Percentiles rank a stretch among this genome's conserved stretches.
phyloP scores from a whole-genome alignment of 2,329 filamentous ascomycete genomes.

The Trichoderma koningiopsis region DNA sequence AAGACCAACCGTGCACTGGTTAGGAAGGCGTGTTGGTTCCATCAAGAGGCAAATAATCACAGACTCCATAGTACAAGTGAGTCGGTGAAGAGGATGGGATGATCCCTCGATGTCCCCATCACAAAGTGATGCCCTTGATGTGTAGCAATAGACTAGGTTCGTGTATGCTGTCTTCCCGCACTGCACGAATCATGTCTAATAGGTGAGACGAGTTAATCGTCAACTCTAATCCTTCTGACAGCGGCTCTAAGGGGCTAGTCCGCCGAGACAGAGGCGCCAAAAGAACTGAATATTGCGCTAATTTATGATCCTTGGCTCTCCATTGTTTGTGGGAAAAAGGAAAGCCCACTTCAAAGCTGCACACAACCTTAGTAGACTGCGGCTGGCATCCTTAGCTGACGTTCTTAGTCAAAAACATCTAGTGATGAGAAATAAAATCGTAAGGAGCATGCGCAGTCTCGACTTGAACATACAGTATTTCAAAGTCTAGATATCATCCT shows the following conservation, averaged over 20 bases:
- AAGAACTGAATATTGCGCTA: background rate
- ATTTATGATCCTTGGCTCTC: background rate
- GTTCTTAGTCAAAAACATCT: background rate
- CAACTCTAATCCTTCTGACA: constrained; percentile 9
- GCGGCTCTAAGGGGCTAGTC: background rate
- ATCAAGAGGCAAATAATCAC: background rate
- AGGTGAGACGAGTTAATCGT: constrained; percentile 1
- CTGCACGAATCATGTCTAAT: background rate
- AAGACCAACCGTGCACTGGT: background rate
- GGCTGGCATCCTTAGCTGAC: background rate
- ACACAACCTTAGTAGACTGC: background rate
- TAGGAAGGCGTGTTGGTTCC: constrained; percentile 13
- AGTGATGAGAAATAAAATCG: background rate
- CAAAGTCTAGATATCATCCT: background rate
- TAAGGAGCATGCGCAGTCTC: background rate
- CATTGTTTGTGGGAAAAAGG: background rate
- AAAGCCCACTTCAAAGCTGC: background rate
- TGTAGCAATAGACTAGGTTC: background rate
- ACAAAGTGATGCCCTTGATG: background rate
- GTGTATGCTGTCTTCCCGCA: background rate
- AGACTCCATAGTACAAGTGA: background rate
- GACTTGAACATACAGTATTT: background rate
- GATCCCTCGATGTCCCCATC: background rate
- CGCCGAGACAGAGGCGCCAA: background rate
- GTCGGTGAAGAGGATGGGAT: background rate